Conservation (phyloP, 2,329 filamentous ascomycete species). For the Fusarium anthophilum region DNA sequence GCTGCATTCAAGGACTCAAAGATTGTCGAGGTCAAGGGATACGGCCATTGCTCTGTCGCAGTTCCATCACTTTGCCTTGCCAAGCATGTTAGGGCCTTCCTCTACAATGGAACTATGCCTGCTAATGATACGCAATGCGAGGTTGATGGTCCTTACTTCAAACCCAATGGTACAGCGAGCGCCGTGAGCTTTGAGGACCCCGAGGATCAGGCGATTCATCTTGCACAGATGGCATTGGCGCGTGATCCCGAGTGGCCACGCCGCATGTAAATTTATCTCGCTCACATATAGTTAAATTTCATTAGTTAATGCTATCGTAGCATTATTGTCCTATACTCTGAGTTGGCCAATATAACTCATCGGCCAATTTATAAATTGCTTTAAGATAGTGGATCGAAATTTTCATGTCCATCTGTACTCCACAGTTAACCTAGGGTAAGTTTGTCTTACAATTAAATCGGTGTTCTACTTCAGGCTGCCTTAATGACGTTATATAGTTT, state of each 20-base stretch:
- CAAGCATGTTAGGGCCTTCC: slow-evolving; percentile 48
- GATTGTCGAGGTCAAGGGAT: slow-evolving; percentile 53
- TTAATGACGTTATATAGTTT: accelerated
- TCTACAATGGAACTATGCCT: slow-evolving; percentile 52
- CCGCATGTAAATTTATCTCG: background rate
- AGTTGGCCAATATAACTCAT: background rate
- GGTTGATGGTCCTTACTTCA: slow-evolving; percentile 52
- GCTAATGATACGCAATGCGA: slow-evolving; percentile 49
- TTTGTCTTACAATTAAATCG: accelerated
- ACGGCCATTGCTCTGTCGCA: slow-evolving; percentile 54
- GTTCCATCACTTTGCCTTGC: slow-evolving; percentile 50
- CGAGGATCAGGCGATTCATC: slow-evolving; percentile 31
- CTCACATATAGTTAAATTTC: accelerated
- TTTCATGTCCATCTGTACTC: background rate
- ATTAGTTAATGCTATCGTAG: background rate
- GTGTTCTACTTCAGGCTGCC: no score
- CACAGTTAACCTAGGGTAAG: background rate
- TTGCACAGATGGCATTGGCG: slow-evolving; percentile 29
- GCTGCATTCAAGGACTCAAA: slow-evolving; percentile 49
- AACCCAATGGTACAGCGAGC: slow-evolving; percentile 4
- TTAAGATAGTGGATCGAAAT: background rate
- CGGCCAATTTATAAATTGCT: no score
- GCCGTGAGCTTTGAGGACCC: background rate
- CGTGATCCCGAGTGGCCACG: slow-evolving; percentile 24
- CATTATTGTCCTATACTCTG: background rate